Base-by-base conservation (phyloP, 2,329 filamentous ascomycete genomes). In the Corynespora cassiicola region DNA sequence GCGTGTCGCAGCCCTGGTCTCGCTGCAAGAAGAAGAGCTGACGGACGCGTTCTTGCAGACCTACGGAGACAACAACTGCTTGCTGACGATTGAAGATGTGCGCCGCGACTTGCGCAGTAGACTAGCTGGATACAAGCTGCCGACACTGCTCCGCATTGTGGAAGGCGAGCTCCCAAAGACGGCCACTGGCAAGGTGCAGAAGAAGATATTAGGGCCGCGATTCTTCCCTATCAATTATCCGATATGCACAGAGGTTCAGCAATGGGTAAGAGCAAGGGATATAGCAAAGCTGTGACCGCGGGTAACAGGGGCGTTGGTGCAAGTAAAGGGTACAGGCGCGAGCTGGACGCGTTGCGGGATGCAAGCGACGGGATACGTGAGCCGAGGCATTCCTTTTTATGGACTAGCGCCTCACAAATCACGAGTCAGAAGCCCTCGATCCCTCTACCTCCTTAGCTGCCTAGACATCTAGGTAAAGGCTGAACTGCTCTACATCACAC, bases 1-100 rank as follows among this genome's bases (percentile, higher is more conserved):
- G 56, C 67, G 76, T 14, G 77, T 81, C 3, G 78, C 73, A n/a
- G 77, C 77, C 1, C 68, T 76, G n/a, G 55, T 81, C 10, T 75
- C 58, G 28, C 44, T 74, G 26, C 69, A 70, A 39, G 52, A 65
- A 9, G 59, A 65, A 31, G 51, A 56, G 6, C 42, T 66, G 42
- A 58, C 42, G 22, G 53, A 50, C 18, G 41, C 27, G 7, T 60
- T 50, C 19, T 23, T 52, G 4, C 42, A 48, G 18, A 46, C 33
- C 8, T 45, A 56, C 39, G 40, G 39, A 16, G 39, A 50, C 46
- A 25, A 30, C 39, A 34, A 48, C 15, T 39, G 44, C 23, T 29
- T 45, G 16, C 31, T 76, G 27, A 68, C 56, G 6, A 64, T 78
- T n/a, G 62, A 68, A 7, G 60, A 66, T 23, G 39, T 77, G 31